Evolutionary conservation across 2,329 filamentous ascomycete genomes (phyloP).

Genomic region (Aspergillus sclerotialis): DNA sequence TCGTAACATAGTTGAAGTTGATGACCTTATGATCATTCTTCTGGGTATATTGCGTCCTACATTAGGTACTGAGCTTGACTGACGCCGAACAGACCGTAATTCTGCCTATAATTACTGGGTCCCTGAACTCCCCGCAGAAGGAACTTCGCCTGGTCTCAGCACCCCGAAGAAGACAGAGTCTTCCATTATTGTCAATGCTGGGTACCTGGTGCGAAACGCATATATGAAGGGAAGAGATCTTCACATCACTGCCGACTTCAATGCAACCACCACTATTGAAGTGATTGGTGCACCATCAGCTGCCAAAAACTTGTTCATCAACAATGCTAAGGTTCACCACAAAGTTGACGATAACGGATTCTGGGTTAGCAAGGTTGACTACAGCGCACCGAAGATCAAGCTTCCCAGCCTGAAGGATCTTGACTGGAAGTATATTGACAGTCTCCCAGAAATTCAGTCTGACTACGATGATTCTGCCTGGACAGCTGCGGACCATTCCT

Average conservation of each 20-base stretch:
- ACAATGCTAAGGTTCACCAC: constrained; percentile 43
- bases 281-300: constrained; percentile 56
- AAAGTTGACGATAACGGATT: constrained; percentile 37
- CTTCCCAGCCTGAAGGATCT: constrained; percentile 54
- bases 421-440: constrained; percentile 64
- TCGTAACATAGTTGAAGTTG: constrained; percentile 33
- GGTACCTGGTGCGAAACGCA: constrained; percentile 42
- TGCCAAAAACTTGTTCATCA: constrained; percentile 55
- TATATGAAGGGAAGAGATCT: constrained; percentile 51
- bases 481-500: constrained; percentile 52
- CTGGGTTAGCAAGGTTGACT: constrained; percentile 48
- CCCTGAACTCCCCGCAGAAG: constrained; percentile 26
- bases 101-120: constrained; percentile 41
- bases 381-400: constrained; percentile 42
- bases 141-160: constrained; percentile 22
- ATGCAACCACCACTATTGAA: constrained; percentile 60
- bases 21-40: constrained; percentile 49
- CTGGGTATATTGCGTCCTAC: constrained; percentile 32
- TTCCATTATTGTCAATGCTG: constrained; percentile 36
- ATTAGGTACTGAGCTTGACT: background rate
- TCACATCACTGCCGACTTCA: constrained; percentile 63
- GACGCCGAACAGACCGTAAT: constrained; percentile 42
- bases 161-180: constrained; percentile 21
- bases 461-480: constrained; percentile 64
- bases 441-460: constrained; percentile 60